Conservation (phyloP, 345 rosid genomes). For the Hibiscus syriacus region DNA sequence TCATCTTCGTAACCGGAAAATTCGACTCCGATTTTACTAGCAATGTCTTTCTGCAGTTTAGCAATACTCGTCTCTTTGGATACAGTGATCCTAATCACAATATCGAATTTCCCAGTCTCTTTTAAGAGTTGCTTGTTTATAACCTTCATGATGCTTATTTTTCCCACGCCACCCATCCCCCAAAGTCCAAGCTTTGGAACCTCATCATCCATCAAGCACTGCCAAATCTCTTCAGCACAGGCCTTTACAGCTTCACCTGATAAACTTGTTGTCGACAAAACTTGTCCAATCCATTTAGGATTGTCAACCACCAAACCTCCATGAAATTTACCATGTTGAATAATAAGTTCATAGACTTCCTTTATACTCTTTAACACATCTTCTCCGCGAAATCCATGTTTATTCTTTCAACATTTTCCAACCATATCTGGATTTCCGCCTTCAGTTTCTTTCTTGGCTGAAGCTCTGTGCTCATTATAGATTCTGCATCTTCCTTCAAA, state of each 20-base stretch:
- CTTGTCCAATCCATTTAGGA: not conserved
- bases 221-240: not conserved
- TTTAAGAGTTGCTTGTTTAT: not conserved
- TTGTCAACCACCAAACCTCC: not conserved
- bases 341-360: not conserved
- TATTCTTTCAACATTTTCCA: no score
- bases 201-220: not conserved
- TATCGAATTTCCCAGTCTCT: not conserved
- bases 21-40: not conserved
- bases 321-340: not conserved
- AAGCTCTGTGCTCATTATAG: no score
- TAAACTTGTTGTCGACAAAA: not conserved
- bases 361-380: no score
- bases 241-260: not conserved
- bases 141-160: not conserved
- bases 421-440: no score
- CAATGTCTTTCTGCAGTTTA: not conserved
- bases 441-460: no score
- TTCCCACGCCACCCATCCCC: constrained; percentile 1
- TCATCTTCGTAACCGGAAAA: not conserved
- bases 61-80: not conserved
- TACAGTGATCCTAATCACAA: constrained; percentile 17
- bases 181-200: constrained; percentile 10
- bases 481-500: no score
- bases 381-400: not conserved